Conservation (phyloP, 805 yeast genomes). For the Ascoidea tarda region DNA sequence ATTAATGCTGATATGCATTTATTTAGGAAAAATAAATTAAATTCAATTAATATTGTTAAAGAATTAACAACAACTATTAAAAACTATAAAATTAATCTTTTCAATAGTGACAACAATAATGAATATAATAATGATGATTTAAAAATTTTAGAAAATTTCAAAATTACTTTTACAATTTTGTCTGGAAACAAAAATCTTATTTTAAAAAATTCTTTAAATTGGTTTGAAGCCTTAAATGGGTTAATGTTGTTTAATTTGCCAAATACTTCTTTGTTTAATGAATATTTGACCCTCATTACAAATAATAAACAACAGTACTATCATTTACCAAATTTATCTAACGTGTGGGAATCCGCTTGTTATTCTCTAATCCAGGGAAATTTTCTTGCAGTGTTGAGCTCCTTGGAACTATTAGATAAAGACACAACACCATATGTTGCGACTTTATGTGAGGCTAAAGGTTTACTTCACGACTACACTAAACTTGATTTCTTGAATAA, state of each 20-base stretch:
- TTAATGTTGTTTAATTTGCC: slow-evolving; percentile 50
- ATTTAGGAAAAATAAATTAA: not conserved
- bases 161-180: slow-evolving; percentile 18
- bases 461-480: slow-evolving; percentile 30
- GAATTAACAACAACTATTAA: slow-evolving; percentile 3
- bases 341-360: slow-evolving; percentile 42
- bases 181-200: slow-evolving; percentile 31
- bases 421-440: slow-evolving; percentile 53
- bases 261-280: slow-evolving; percentile 24
- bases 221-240: slow-evolving; percentile 57
- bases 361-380: slow-evolving; percentile 35
- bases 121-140: not conserved
- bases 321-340: slow-evolving; percentile 15
- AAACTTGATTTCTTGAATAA: slow-evolving; percentile 6
- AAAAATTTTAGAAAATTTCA: slow-evolving; percentile 9
- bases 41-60: not conserved
- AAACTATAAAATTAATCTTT: not conserved
- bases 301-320: not conserved
- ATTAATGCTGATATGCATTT: not conserved
- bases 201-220: slow-evolving; percentile 33
- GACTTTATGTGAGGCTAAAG: slow-evolving; percentile 49
- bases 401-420: slow-evolving; percentile 43
- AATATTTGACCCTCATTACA: slow-evolving; percentile 18
- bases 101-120: slow-evolving; percentile 2
- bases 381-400: slow-evolving; percentile 39